Base-by-base conservation (phyloP, 2,329 filamentous ascomycete species). In the Aspergillus ochraceus region DNA sequence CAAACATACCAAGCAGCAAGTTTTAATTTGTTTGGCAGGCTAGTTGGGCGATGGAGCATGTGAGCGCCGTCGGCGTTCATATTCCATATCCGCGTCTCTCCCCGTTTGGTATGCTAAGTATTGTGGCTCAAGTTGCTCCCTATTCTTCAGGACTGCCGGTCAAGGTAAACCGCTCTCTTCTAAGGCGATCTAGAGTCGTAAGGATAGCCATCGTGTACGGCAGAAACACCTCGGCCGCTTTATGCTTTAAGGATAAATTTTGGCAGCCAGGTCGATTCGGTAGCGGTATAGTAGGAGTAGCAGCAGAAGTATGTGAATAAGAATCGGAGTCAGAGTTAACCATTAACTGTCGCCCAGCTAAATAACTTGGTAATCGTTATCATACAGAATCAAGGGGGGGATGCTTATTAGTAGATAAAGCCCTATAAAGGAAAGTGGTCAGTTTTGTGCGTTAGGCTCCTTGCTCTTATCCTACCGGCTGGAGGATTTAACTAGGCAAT, bases 121-220 rank as follows among this genome's bases (percentile, higher is more conserved):
- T 4, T 39, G 36, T 39, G 36, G 36, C 36, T 39, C 36, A 39
- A 39, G 36, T 39, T 39, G 36, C 36, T 39, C 36, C 36, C 2
- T 39, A 6, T 39, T 39, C 39, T 55, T 17, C 39, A 45, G 14
- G 6, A 36, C 29, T 55, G 42, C 32, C 42, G 36, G 22, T 55
- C 53, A 22, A 22, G 53, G 47, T 55, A 55, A 19, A 32, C 53
- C 22, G 53, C 45, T 55, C 47, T 55, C 53, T 49, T 55, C 22
- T 49, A 55, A 17, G 49, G 53, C 53, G 32, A 24, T 45, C 47
- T 55, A 24, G 32, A 55, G 53, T 17, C 39, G 45, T 49, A 55
- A 24, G 47, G 53, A 55, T 14, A 55, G 53, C 53, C 45, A 55
- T 55, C 42, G 53, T 45, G 53, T 19, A 55, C 53, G 39, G 49